phyloP scores from a whole-genome alignment of 1,139 yeast species.

The Trichomonascaceae sp. region DNA sequence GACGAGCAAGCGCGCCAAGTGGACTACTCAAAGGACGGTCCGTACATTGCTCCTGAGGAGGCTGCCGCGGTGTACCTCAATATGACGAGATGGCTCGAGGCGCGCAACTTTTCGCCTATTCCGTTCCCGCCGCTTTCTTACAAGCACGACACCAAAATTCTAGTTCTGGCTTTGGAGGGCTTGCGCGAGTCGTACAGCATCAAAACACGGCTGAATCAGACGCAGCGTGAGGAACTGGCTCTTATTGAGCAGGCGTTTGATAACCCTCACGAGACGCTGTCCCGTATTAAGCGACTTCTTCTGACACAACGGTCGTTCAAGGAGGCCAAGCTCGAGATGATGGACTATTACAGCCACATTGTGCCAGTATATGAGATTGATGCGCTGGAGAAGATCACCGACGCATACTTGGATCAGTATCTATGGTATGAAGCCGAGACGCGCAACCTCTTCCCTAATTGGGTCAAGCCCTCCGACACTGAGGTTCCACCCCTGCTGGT shows the following conservation, averaged over 20 bases:
- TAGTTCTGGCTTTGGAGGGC: slow-evolving; percentile 80
- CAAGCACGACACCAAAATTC: slow-evolving; percentile 83
- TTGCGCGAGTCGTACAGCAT: slow-evolving; percentile 73
- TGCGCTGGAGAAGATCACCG: slow-evolving; percentile 89
- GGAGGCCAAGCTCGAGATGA: slow-evolving; percentile 79
- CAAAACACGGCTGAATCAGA: slow-evolving; percentile 71
- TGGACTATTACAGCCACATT: slow-evolving; percentile 77
- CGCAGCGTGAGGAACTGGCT: slow-evolving; percentile 86
- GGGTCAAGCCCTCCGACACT: slow-evolving; percentile 92
- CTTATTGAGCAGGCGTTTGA: slow-evolving; percentile 94
- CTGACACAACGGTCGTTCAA: slow-evolving; percentile 87
- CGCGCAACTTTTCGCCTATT: slow-evolving; percentile 70
- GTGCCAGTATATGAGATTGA: slow-evolving; percentile 81
- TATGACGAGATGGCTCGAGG: slow-evolving; percentile 89
- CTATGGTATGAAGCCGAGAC: slow-evolving; percentile 93
- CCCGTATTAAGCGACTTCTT: slow-evolving; percentile 68
- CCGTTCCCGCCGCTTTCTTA: slow-evolving; percentile 90
- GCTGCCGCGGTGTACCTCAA: slow-evolving; percentile 80
- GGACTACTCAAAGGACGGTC: slow-evolving; percentile 73
- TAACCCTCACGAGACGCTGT: slow-evolving; percentile 86
- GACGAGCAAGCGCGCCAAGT: slow-evolving; percentile 85
- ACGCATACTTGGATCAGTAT: slow-evolving; percentile 91
- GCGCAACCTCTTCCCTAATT: slow-evolving; percentile 78
- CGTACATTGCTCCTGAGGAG: slow-evolving; percentile 72
- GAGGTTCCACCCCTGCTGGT: slow-evolving; percentile 88